Conservation (phyloP, 2,329 filamentous ascomycete species). For the Phaeoacremonium minimum region DNA sequence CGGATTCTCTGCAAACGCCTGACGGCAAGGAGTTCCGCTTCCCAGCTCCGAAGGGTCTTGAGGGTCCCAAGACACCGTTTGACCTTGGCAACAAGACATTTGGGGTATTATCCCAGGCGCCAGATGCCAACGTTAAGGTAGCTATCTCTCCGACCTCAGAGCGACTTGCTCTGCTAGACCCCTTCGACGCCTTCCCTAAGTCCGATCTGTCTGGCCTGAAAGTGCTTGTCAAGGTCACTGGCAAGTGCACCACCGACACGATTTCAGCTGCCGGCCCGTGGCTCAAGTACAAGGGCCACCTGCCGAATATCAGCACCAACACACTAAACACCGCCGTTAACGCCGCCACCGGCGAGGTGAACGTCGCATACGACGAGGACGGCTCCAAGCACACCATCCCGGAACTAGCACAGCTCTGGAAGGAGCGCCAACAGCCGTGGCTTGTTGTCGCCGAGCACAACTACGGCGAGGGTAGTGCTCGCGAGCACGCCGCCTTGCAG, state of each 20-base stretch:
- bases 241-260: slow-evolving; percentile 98
- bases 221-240: slow-evolving; percentile 92
- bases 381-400: slow-evolving; percentile 75
- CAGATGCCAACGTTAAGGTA: slow-evolving; percentile 67
- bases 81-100: slow-evolving; percentile 73
- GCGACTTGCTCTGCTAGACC: slow-evolving; percentile 85
- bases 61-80: slow-evolving; percentile 62
- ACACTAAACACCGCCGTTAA: slow-evolving; percentile 94
- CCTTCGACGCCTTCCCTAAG: slow-evolving; percentile 78
- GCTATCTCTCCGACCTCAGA: slow-evolving; percentile 83
- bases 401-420: slow-evolving; percentile 82
- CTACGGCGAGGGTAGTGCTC: slow-evolving; percentile 82
- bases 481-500: slow-evolving; percentile 85
- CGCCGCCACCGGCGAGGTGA: slow-evolving; percentile 87
- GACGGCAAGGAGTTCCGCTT: slow-evolving; percentile 83
- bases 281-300: slow-evolving; percentile 99
- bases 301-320: slow-evolving; percentile 97
- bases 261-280: slow-evolving; percentile 96
- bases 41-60: slow-evolving; percentile 67
- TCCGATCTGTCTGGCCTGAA: slow-evolving; percentile 71
- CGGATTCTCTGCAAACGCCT: slow-evolving; percentile 75
- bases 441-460: slow-evolving; percentile 96
- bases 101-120: slow-evolving; percentile 65
- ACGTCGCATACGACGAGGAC: slow-evolving; percentile 83
- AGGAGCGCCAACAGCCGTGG: slow-evolving; percentile 71